Base-by-base conservation (phyloP, 2,329 filamentous ascomycete genomes). In the Penicillium frequentans region DNA sequence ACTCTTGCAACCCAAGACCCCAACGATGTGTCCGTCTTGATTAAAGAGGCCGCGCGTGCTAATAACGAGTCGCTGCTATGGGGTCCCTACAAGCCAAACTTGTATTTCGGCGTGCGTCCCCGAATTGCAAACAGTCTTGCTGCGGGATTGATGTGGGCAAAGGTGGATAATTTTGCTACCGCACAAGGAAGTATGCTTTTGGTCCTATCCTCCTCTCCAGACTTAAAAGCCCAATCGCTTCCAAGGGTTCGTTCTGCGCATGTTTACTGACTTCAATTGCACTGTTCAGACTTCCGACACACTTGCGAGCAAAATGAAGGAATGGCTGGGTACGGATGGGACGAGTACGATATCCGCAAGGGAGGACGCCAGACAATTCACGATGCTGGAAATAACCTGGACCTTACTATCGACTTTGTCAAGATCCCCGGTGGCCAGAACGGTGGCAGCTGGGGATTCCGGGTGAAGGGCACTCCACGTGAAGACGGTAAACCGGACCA, bases 291-390 rank as follows among this genome's bases (percentile, higher is more conserved):
- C 67, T 89, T 97, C 68, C 87, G 95, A 63, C 92, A 96, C 74
- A 97, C 95, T 0, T 99, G 95, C 77, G 95, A 98, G 75, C 95
- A 99, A 74, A 86, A 95, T 73, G 91, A 96, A 73, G 90, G 90
- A 63, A 96, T 99, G 84, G 89, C 86, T 48, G 93, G 93, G 55
- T 99, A 99, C 74, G 95, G 95, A 60, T 99, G 95, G 95, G 93
- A 98, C 68, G 91, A 96, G 73, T 99, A 96, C 74, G 95, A 99
- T 75, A 88, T 92, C 23, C 84, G 95, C 56, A 89, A 83, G 55
- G 95, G 95, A 60, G 95, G 95, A 55, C 82, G 90, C 23, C 91
- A 99, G 76, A 90, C 90, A 0, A 93, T 99, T 58, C 91, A 96
- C 70, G 95, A 99, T 73, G 87, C 88, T 53, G 89, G 85, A 49